These are phyloP conservation scores for Fusarium concolor DNA, from an alignment of 2,329 filamentous ascomycete genomes.

Conservation along the genomic window DNA sequence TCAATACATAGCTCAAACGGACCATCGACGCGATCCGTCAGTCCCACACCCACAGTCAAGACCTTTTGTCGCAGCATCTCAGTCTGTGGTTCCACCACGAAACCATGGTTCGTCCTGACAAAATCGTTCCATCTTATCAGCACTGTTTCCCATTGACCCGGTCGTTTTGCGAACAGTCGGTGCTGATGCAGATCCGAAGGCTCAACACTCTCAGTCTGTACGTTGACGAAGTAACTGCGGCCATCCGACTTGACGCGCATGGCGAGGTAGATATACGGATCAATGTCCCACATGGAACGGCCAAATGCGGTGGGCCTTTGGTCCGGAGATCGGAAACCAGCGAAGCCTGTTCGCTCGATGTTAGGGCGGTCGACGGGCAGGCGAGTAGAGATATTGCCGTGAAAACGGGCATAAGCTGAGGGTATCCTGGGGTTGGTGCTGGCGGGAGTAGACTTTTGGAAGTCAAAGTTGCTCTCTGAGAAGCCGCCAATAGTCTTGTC, in stretches of 20 bases:
- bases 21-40: conserved; percentile 90
- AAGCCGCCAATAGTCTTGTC: conserved; percentile 89
- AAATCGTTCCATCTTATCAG: conserved; percentile 92
- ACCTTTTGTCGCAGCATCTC: conserved; percentile 90
- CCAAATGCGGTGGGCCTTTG: conserved; percentile 85
- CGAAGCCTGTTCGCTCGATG: conserved; percentile 84
- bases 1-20: conserved; percentile 90
- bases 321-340: conserved; percentile 88
- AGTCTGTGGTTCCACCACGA: conserved; percentile 91
- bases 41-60: conserved; percentile 83
- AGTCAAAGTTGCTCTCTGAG: conserved; percentile 79
- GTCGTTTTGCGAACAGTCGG: conserved; percentile 80
- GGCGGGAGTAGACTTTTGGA: conserved; percentile 48
- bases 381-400: conserved; percentile 87
- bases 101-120: conserved; percentile 92
- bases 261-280: conserved; percentile 88
- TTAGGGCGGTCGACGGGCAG: conserved; percentile 80
- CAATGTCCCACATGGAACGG: conserved; percentile 86
- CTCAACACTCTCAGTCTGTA: conserved; percentile 94
- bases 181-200: conserved; percentile 98
- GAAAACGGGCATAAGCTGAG: conserved; percentile 77
- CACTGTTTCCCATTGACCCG: conserved; percentile 95
- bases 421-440: conserved; percentile 22
- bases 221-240: conserved; percentile 91
- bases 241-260: conserved; percentile 91